Evolutionary conservation across 768 basidiomycete genomes (phyloP).

Genomic region (Collybia nuda): DNA sequence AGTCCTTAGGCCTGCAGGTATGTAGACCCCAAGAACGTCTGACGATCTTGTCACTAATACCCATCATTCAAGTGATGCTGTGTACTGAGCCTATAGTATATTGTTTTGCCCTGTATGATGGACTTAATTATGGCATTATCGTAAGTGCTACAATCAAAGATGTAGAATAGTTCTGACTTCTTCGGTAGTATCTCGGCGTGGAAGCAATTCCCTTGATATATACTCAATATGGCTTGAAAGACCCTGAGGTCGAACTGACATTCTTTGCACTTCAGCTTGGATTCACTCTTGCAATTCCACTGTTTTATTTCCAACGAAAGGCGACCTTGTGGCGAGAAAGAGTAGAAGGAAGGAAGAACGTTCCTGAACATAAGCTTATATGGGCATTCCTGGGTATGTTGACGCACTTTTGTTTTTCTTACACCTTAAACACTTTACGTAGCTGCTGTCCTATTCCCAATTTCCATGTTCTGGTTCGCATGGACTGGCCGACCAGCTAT

Average conservation of each 20-base stretch:
- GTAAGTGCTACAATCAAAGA: conserved; percentile 1
- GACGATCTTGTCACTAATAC: background rate
- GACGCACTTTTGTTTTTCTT: background rate
- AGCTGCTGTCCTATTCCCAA: conserved; percentile 19
- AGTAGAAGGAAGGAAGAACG: conserved; percentile 13
- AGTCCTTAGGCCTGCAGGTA: conserved; percentile 18
- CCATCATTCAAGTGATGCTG: conserved; percentile 16
- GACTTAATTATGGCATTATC: conserved; percentile 20
- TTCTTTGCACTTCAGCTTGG: conserved; percentile 16
- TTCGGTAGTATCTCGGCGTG: conserved; percentile 16
- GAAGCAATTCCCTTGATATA: conserved; percentile 20
- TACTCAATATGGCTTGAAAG: conserved; percentile 12
- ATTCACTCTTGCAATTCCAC: conserved; percentile 14
- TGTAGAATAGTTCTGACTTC: background rate
- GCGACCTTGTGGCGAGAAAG: conserved; percentile 16
- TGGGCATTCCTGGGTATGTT: conserved; percentile 16
- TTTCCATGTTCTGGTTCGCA: conserved; percentile 23
- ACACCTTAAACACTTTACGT: background rate
- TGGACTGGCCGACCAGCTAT: conserved; percentile 17
- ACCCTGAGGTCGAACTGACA: conserved; percentile 15
- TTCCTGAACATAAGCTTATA: conserved; percentile 19
- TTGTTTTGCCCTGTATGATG: conserved; percentile 21
- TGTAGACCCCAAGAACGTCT: background rate
- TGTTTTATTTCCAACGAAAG: conserved; percentile 17
- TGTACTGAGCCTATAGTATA: conserved; percentile 22